These are phyloP conservation scores for Colletotrichum euphorbiae DNA, from an alignment of 2,329 filamentous ascomycete genomes.

Conservation along the genomic window DNA sequence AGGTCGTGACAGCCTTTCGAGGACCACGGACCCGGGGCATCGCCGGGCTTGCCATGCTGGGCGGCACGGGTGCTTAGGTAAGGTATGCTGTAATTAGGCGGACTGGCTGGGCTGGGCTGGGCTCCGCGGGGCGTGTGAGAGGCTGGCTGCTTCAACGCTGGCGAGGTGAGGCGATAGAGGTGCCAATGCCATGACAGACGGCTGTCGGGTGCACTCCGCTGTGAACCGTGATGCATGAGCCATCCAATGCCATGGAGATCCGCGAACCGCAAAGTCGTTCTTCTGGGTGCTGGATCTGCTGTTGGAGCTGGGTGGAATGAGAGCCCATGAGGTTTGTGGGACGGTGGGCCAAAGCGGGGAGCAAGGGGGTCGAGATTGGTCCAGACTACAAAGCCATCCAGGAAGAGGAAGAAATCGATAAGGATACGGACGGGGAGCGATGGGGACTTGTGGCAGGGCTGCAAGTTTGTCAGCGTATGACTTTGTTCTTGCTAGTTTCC, in stretches of 20 bases:
- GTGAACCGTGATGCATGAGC: background rate
- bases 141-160: too few species aligned
- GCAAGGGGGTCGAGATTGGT: constrained; percentile 36
- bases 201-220: too few species aligned
- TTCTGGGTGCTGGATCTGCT: constrained; percentile 10
- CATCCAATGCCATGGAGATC: background rate
- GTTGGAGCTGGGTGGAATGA: constrained; percentile 3
- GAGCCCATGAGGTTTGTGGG: constrained; percentile 24
- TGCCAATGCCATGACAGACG: too few species aligned
- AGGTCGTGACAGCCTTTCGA: constrained; percentile 31
- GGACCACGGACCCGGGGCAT: constrained; percentile 27
- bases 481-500: too few species aligned
- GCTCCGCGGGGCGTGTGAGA: background rate
- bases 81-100: too few species aligned
- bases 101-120: too few species aligned
- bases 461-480: too few species aligned
- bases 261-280: background rate
- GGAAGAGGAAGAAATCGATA: constrained; percentile 37
- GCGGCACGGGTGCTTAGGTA: background rate
- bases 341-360: constrained; percentile 31
- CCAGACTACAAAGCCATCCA: constrained; percentile 36
- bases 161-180: too few species aligned
- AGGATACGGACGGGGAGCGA: constrained; percentile 25
- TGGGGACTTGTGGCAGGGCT: constrained; percentile 21
- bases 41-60: constrained; percentile 24